phyloP scores from a whole-genome alignment of 129 eudicot species.

The Tanacetum coccineum region DNA sequence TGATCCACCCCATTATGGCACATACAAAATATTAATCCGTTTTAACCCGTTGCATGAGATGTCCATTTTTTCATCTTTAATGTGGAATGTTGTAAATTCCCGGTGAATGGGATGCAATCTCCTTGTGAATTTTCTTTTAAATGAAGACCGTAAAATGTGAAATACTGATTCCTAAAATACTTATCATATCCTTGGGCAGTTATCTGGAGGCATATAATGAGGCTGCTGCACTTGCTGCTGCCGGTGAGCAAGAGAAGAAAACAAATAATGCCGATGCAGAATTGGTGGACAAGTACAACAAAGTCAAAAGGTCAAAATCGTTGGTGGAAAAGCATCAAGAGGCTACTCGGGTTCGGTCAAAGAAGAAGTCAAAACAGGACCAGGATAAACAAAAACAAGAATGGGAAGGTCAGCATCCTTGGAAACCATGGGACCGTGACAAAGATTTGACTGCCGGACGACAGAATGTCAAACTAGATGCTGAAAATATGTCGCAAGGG shows the following conservation, averaged over 20 bases:
- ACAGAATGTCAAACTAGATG: conserved; percentile 73
- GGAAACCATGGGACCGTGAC: conserved; percentile 99
- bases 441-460: conserved; percentile 93
- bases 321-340: conserved; percentile 89
- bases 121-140: neutral
- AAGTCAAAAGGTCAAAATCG: conserved; percentile 82
- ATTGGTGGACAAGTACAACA: conserved; percentile 83
- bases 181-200: conserved; percentile 36
- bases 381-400: conserved; percentile 44
- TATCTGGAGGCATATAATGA: conserved; percentile 89
- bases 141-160: neutral
- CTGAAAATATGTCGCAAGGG: conserved; percentile 70
- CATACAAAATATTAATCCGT: no score
- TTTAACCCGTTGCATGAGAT: neutral
- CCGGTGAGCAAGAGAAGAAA: conserved; percentile 46
- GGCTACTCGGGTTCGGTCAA: conserved; percentile 39
- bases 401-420: conserved; percentile 95
- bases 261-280: conserved; percentile 53
- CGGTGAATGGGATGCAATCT: neutral
- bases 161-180: neutral
- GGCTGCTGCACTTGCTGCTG: conserved; percentile 91
- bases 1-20: no score
- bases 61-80: neutral
- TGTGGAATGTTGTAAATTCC: neutral
- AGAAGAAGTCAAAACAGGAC: conserved; percentile 47